These are phyloP conservation scores for Prunus dulcis DNA, from an alignment of 306 rosid species.

Conservation along the genomic window DNA sequence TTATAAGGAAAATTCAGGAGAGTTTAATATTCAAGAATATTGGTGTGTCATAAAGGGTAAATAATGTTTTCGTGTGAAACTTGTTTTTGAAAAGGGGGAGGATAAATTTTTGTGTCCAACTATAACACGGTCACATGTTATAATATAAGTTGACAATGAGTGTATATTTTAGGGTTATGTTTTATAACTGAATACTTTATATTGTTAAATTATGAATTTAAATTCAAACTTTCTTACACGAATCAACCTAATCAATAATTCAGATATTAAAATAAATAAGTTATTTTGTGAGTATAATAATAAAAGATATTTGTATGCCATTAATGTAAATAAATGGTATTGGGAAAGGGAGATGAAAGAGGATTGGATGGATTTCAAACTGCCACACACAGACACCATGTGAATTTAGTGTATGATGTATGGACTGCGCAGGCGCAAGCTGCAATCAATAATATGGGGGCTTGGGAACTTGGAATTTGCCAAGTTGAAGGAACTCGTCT, in stretches of 20 bases:
- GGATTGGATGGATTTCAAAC: neutral
- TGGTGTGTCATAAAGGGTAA: neutral
- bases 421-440: neutral
- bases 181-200: too few relatives aligned
- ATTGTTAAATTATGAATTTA: too few relatives aligned
- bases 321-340: too few relatives aligned
- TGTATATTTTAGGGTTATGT: too few relatives aligned
- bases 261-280: too few relatives aligned
- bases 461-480: constrained; percentile 15
- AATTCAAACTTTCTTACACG: too few relatives aligned
- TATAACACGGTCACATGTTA: too few relatives aligned
- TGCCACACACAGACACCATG: neutral
- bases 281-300: too few relatives aligned
- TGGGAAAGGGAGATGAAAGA: neutral
- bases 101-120: neutral
- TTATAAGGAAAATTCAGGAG: neutral
- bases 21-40: neutral
- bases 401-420: neutral
- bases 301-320: too few relatives aligned
- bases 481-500: constrained; percentile 11
- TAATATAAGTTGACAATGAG: too few relatives aligned
- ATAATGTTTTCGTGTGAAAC: neutral
- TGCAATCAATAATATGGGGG: neutral
- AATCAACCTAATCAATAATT: too few relatives aligned
- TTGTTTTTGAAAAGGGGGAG: neutral